A percentile compares a stretch with the other conserved stretches of the same genome.
These are phyloP conservation scores for Inga laurina DNA, from an alignment of 306 rosid genomes.

Conservation along the genomic window DNA sequence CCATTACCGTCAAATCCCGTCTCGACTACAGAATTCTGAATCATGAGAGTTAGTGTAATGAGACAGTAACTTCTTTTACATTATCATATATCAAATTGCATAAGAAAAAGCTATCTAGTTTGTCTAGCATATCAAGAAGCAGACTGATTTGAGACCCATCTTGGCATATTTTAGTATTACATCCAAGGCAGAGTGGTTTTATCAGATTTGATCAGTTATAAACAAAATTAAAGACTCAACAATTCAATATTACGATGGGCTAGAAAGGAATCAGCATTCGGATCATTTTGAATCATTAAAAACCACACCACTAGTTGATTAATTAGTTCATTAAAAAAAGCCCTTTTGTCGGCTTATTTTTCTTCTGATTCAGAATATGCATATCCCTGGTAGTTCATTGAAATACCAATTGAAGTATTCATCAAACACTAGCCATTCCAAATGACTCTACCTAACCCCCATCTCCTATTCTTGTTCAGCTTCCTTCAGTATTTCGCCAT, in stretches of 20 bases:
- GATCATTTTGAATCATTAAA: background rate
- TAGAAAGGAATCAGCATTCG: background rate
- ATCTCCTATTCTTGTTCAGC: background rate
- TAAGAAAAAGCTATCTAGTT: background rate
- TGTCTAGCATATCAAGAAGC: too few species aligned
- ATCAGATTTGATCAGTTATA: background rate
- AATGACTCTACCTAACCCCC: background rate
- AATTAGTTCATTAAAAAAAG: background rate
- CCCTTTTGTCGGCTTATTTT: background rate
- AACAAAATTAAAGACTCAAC: too few species aligned
- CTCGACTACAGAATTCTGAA: background rate
- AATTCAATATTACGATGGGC: too few species aligned
- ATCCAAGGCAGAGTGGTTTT: background rate
- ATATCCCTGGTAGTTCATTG: background rate
- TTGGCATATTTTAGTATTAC: background rate
- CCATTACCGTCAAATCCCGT: background rate
- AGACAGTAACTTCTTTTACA: too few species aligned
- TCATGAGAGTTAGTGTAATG: background rate
- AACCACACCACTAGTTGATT: too few species aligned
- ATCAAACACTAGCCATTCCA: background rate
- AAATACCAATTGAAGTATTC: background rate
- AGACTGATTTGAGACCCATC: background rate
- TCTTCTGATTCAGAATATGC: background rate
- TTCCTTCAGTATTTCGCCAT: background rate
- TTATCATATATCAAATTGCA: too few species aligned